A percentile compares a stretch with the other conserved stretches of the same genome.
phyloP scores from a whole-genome alignment of 2,329 filamentous ascomycete genomes.

The Claviceps sp. region DNA sequence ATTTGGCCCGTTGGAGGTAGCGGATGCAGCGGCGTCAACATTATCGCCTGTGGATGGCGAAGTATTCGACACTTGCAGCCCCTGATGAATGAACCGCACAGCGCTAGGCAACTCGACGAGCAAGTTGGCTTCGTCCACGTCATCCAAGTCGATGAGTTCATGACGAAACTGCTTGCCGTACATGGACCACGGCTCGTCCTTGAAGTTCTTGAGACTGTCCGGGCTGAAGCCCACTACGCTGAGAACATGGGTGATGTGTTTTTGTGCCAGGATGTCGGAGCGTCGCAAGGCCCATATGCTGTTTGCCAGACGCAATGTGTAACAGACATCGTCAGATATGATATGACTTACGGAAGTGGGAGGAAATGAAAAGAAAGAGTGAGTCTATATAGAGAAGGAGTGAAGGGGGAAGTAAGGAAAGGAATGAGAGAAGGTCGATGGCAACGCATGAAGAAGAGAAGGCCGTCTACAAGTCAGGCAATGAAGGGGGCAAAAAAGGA shows the following conservation, averaged over 20 bases:
- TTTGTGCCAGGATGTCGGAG: slow-evolving; percentile 53
- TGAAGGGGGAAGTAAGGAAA: neutral
- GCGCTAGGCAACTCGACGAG: slow-evolving; percentile 66
- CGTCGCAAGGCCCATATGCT: slow-evolving; percentile 72
- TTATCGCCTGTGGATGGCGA: neutral
- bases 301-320: slow-evolving; percentile 6
- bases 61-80: neutral
- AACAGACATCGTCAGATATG: no score
- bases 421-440: neutral
- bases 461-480: no score
- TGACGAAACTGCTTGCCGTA: slow-evolving; percentile 52
- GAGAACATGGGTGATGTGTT: slow-evolving; percentile 80
- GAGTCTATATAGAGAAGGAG: neutral
- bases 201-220: slow-evolving; percentile 27
- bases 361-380: neutral
- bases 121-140: slow-evolving; percentile 80
- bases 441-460: no score
- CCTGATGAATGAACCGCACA: slow-evolving; percentile 63
- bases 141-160: slow-evolving; percentile 72
- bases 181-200: slow-evolving; percentile 34
- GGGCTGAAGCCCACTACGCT: slow-evolving; percentile 55
- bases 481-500: neutral
- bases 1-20: no score
- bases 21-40: neutral
- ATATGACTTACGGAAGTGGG: no score